These are phyloP conservation scores for Meira miltonrushii DNA, from an alignment of 1,284 basidiomycete species.

Conservation along the genomic window DNA sequence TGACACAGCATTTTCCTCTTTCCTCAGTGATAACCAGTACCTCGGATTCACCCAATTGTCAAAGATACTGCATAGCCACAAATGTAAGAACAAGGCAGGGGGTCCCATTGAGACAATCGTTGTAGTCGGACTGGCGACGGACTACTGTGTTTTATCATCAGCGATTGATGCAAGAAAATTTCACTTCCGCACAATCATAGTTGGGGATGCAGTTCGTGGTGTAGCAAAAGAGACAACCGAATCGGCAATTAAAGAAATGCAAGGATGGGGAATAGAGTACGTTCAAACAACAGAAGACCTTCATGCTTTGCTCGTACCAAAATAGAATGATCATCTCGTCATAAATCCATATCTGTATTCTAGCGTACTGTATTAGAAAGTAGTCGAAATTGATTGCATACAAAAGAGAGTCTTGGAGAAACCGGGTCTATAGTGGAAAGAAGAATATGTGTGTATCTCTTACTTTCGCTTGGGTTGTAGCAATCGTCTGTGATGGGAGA, in stretches of 20 bases:
- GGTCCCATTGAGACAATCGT: constrained; percentile 54
- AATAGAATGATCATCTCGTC: too few species aligned
- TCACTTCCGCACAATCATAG: constrained; percentile 55
- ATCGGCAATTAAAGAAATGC: constrained; percentile 6
- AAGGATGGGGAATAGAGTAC: constrained; percentile 4
- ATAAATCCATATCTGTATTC: too few species aligned
- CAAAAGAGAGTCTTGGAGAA: too few species aligned
- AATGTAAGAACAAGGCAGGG: too few species aligned
- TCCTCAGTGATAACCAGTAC: constrained; percentile 41
- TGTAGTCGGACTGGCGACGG: constrained; percentile 62
- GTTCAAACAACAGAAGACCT: not conserved
- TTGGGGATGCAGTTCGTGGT: constrained; percentile 24
- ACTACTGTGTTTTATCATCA: constrained; percentile 60
- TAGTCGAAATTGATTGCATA: too few species aligned
- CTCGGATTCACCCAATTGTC: constrained; percentile 20
- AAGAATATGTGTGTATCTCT: too few species aligned
- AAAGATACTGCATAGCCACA: constrained; percentile 32
- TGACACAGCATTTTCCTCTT: not conserved
- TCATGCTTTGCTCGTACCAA: not conserved
- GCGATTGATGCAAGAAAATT: constrained; percentile 57
- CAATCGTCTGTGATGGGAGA: too few species aligned
- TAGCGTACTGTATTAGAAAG: too few species aligned
- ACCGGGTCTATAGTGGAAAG: too few species aligned
- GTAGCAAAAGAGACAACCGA: constrained; percentile 7
- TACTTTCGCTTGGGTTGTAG: too few species aligned